A percentile compares a stretch with the other conserved stretches of the same genome.
These are phyloP conservation scores for Phytophthora ramorum DNA, from an alignment of 352 stramenopile species.

Conservation along the genomic window DNA sequence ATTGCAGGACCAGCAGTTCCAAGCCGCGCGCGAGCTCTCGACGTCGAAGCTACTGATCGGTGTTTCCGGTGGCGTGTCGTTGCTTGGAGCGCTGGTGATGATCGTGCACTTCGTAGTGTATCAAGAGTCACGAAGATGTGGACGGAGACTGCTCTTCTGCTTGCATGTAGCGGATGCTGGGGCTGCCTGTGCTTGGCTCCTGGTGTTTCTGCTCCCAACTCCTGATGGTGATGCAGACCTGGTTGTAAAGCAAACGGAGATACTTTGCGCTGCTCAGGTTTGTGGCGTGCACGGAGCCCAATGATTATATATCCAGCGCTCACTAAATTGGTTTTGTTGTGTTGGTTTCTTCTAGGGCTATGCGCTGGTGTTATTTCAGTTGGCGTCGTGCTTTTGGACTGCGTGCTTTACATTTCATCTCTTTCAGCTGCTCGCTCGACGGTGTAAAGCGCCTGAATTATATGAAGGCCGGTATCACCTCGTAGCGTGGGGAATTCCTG, in stretches of 20 bases:
- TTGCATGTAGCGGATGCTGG: conserved; percentile 66
- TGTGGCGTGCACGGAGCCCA: neutral
- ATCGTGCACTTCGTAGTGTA: conserved; percentile 64
- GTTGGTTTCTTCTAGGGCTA: conserved; percentile 48
- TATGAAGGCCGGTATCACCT: conserved; percentile 78
- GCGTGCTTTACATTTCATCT: conserved; percentile 83
- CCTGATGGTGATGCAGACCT: conserved; percentile 3
- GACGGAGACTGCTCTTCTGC: conserved; percentile 67
- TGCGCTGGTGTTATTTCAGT: conserved; percentile 66
- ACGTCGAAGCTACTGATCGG: conserved; percentile 54
- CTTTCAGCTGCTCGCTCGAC: conserved; percentile 65
- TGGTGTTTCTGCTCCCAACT: conserved; percentile 50
- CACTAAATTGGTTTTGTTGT: neutral
- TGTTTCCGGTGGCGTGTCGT: conserved; percentile 48
- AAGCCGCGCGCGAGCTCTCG: conserved; percentile 36
- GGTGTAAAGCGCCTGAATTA: conserved; percentile 62
- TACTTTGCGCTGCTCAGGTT: conserved; percentile 52
- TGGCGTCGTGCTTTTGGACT: conserved; percentile 78
- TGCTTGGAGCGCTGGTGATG: conserved; percentile 55
- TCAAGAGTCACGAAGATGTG: conserved; percentile 71
- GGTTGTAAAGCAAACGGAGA: conserved; percentile 1
- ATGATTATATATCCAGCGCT: neutral
- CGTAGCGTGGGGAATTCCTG: conserved; percentile 68
- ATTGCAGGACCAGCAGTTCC: conserved; percentile 14
- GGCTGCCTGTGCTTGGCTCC: conserved; percentile 56